phyloP scores from a whole-genome alignment of 768 basidiomycete genomes.

The Mycena olivaceomarginata region DNA sequence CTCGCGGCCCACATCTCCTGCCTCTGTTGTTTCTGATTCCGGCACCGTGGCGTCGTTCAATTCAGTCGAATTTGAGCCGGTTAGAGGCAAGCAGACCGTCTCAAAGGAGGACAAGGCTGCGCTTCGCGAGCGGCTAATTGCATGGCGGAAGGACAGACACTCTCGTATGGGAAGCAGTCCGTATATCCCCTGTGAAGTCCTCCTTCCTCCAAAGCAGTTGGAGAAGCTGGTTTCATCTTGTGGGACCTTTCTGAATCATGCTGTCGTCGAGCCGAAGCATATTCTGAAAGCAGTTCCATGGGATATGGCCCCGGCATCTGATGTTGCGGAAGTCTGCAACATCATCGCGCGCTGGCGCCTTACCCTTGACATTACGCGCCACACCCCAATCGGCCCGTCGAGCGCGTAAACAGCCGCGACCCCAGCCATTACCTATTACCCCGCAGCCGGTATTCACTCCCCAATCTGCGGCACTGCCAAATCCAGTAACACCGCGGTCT shows the following conservation, averaged over 20 bases:
- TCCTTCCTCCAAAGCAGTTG: background rate
- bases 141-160: background rate
- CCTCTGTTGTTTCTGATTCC: slow-evolving; percentile 18
- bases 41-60: background rate
- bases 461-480: background rate
- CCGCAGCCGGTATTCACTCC: background rate
- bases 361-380: slow-evolving; percentile 14
- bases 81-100: slow-evolving; percentile 15
- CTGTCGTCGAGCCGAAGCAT: slow-evolving; percentile 8
- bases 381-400: slow-evolving; percentile 8
- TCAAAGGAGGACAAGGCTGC: slow-evolving; percentile 8
- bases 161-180: background rate
- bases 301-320: background rate
- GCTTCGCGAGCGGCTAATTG: background rate
- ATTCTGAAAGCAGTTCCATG: slow-evolving; percentile 5
- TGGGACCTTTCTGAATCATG: slow-evolving; percentile 4
- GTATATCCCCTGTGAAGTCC: background rate
- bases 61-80: slow-evolving; percentile 20
- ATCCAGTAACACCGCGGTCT: background rate
- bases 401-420: background rate
- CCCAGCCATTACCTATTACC: background rate
- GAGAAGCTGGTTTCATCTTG: background rate
- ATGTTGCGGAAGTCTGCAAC: background rate
- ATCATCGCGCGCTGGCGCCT: slow-evolving; percentile 23
- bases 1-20: slow-evolving; percentile 16